Percentiles rank a stretch among this genome's conserved stretches.
Conservation (phyloP, 2,329 filamentous ascomycete species). For the Claviceps monticola region DNA sequence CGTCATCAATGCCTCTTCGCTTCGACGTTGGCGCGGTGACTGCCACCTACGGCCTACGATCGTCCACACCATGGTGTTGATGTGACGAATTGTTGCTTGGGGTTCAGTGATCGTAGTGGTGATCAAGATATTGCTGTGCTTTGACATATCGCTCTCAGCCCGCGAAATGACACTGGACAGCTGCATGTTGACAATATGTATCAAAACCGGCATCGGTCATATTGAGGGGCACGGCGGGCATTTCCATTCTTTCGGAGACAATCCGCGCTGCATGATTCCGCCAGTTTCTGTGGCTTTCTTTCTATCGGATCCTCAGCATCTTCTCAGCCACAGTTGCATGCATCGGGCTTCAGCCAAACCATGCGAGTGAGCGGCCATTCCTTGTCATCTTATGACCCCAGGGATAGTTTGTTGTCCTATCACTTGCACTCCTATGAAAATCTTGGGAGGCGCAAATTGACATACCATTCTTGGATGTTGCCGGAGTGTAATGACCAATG, state of each 20-base stretch:
- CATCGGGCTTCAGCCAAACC: neutral
- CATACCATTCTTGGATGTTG: too few relatives aligned
- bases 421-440: too few relatives aligned
- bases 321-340: neutral
- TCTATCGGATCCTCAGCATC: neutral
- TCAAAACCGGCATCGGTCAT: conserved; percentile 12
- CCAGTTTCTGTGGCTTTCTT: neutral
- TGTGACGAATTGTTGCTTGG: too few relatives aligned
- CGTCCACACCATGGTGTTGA: too few relatives aligned
- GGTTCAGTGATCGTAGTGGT: too few relatives aligned
- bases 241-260: conserved; percentile 14
- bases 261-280: neutral
- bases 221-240: conserved; percentile 12
- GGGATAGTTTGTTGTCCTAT: too few relatives aligned
- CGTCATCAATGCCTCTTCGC: too few relatives aligned
- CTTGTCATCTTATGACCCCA: neutral
- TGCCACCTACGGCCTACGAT: too few relatives aligned
- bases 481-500: neutral
- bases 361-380: neutral
- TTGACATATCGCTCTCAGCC: too few relatives aligned
- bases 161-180: conserved; percentile 4
- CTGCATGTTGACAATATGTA: conserved; percentile 8
- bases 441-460: too few relatives aligned
- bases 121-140: too few relatives aligned
- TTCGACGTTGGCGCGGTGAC: too few relatives aligned